These are phyloP conservation scores for Apiospora marii DNA, from an alignment of 2,329 filamentous ascomycete genomes.

Conservation along the genomic window DNA sequence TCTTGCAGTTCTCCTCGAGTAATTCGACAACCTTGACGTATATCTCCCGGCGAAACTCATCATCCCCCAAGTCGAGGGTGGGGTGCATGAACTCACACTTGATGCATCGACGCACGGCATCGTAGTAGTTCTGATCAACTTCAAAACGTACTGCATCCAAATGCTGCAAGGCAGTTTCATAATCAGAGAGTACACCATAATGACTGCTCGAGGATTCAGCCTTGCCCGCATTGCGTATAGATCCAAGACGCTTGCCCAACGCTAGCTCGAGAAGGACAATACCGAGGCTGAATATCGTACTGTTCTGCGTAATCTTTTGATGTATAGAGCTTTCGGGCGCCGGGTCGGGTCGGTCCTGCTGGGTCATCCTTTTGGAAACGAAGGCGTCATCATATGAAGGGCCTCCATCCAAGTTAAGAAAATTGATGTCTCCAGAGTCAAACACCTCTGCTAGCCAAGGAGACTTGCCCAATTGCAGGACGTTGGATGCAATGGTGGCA, in stretches of 20 bases:
- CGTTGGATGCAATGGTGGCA: not conserved
- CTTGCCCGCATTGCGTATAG: not conserved
- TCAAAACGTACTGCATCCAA: not conserved
- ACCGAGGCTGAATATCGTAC: not conserved
- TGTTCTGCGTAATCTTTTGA: not conserved
- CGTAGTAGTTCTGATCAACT: not conserved
- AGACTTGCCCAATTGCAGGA: not conserved
- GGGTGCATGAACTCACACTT: not conserved
- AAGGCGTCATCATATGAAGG: not conserved
- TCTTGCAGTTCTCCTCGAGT: not conserved
- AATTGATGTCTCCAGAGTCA: not conserved
- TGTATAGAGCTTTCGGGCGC: not conserved
- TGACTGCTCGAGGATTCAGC: not conserved
- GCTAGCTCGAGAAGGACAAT: not conserved
- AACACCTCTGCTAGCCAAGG: not conserved
- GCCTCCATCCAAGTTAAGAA: not conserved
- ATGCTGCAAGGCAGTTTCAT: not conserved
- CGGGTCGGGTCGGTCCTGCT: not conserved
- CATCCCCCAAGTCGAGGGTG: not conserved
- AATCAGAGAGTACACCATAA: not conserved
- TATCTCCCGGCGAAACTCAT: not conserved
- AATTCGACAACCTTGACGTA: not conserved
- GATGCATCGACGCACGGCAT: slow-evolving; percentile 10
- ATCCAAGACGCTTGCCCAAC: not conserved
- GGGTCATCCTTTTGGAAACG: not conserved